Evolutionary conservation across 176 grass and related monocot species (phyloP).

Genomic region (Hordeum marinum): DNA sequence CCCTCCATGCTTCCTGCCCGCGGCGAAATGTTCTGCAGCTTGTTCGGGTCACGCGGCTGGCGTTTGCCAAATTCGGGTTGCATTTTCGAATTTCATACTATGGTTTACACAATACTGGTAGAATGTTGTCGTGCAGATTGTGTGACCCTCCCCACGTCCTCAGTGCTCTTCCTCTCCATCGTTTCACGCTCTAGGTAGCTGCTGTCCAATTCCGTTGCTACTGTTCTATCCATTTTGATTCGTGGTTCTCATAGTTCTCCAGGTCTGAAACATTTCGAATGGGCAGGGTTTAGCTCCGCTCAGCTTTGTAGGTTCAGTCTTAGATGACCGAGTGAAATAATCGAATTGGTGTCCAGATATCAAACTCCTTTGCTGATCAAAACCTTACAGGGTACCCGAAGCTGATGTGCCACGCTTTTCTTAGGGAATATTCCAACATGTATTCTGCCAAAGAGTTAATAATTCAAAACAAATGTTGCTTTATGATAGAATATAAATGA

Average conservation of each 20-base stretch:
- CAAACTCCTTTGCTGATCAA: not conserved
- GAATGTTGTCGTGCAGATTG: not conserved
- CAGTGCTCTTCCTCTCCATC: not conserved
- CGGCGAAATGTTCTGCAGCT: not conserved
- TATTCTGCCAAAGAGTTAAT: not conserved
- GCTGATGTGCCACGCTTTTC: not conserved
- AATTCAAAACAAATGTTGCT: not conserved
- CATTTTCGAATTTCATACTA: not conserved
- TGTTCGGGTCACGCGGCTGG: slow-evolving; percentile 6
- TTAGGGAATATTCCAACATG: not conserved
- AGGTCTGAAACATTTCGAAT: not conserved
- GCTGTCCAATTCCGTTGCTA: not conserved
- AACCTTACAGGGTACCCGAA: not conserved
- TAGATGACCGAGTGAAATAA: too few relatives aligned
- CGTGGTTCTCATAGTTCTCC: not conserved
- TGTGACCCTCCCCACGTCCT: not conserved
- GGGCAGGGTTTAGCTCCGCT: not conserved
- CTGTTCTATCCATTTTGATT: not conserved
- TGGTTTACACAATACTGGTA: not conserved
- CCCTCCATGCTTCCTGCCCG: not conserved
- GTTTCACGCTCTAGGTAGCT: not conserved
- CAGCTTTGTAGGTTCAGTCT: not conserved
- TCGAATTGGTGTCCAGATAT: not conserved
- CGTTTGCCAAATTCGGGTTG: slow-evolving; percentile 6
- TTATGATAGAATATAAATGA: not conserved